These are phyloP conservation scores for Theobroma cacao DNA, from an alignment of 345 rosid species.

Conservation along the genomic window DNA sequence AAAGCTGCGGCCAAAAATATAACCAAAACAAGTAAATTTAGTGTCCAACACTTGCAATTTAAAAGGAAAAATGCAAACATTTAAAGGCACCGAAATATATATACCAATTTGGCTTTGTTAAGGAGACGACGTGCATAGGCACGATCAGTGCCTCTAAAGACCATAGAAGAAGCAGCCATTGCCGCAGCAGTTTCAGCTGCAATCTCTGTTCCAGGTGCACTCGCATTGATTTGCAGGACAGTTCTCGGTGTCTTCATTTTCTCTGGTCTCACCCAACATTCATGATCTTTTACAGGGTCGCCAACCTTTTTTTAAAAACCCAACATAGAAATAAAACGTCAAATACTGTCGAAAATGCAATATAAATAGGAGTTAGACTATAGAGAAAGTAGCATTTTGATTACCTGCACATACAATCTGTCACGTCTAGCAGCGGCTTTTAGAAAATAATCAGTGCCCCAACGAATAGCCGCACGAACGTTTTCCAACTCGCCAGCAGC, in stretches of 20 bases:
- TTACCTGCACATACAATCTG: slow-evolving; percentile 71
- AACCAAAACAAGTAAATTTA: not conserved
- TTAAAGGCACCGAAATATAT: too few relatives aligned
- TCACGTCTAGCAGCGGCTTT: slow-evolving; percentile 48
- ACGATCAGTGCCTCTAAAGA: slow-evolving; percentile 46
- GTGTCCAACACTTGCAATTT: too few relatives aligned
- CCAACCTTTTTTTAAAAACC: slow-evolving; percentile 48
- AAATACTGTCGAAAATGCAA: not conserved
- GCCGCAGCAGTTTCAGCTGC: slow-evolving; percentile 88
- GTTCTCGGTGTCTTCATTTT: slow-evolving; percentile 76
- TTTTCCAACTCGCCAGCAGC: slow-evolving; percentile 51
- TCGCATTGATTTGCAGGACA: slow-evolving; percentile 50
- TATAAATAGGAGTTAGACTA: not conserved
- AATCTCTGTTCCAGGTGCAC: slow-evolving; percentile 69
- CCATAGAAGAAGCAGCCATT: slow-evolving; percentile 75
- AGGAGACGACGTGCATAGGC: slow-evolving; percentile 65
- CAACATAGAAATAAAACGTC: too few relatives aligned
- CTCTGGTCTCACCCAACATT: slow-evolving; percentile 84
- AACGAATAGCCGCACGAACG: slow-evolving; percentile 52
- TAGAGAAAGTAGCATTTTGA: not conserved
- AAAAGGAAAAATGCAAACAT: not conserved
- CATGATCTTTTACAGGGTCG: slow-evolving; percentile 69
- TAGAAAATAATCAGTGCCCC: slow-evolving; percentile 95
- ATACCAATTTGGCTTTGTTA: slow-evolving; percentile 75
- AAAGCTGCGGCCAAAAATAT: slow-evolving; percentile 50